Conservation (phyloP, 2,329 filamentous ascomycete genomes). For the Penicillium sp. region DNA sequence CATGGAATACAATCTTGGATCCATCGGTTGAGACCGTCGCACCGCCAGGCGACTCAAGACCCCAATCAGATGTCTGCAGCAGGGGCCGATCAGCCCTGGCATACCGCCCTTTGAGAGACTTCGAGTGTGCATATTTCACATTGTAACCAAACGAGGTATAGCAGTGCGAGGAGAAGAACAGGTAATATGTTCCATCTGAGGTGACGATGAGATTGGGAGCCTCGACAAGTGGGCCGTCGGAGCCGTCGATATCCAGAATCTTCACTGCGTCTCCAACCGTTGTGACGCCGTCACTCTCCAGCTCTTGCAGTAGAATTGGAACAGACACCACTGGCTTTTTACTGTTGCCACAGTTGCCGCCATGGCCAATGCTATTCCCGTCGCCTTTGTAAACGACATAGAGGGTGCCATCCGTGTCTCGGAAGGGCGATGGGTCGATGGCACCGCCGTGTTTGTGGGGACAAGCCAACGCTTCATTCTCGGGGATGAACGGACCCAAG, state of each 20-base stretch:
- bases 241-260: constrained; percentile 61
- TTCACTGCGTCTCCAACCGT: constrained; percentile 54
- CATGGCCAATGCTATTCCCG: constrained; percentile 56
- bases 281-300: constrained; percentile 52
- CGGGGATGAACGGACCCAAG: constrained; percentile 51
- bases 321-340: constrained; percentile 32
- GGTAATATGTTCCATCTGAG: constrained; percentile 50
- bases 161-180: constrained; percentile 65
- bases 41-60: constrained; percentile 27
- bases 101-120: constrained; percentile 39
- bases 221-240: constrained; percentile 64
- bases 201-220: constrained; percentile 54
- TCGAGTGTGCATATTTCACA: constrained; percentile 58
- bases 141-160: constrained; percentile 58
- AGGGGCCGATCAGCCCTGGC: constrained; percentile 32
- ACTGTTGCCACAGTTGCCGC: constrained; percentile 49
- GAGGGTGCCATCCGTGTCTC: constrained; percentile 54
- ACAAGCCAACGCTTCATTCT: constrained; percentile 54
- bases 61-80: constrained; percentile 34
- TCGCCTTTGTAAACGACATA: constrained; percentile 68
- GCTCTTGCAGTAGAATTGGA: constrained; percentile 42
- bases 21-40: constrained; percentile 29
- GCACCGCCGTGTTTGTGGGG: constrained; percentile 56
- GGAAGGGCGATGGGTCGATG: constrained; percentile 63
- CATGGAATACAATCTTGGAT: constrained; percentile 34